phyloP scores from a whole-genome alignment of 2,329 filamentous ascomycete genomes.

The Aspergillus quadrilineatus region DNA sequence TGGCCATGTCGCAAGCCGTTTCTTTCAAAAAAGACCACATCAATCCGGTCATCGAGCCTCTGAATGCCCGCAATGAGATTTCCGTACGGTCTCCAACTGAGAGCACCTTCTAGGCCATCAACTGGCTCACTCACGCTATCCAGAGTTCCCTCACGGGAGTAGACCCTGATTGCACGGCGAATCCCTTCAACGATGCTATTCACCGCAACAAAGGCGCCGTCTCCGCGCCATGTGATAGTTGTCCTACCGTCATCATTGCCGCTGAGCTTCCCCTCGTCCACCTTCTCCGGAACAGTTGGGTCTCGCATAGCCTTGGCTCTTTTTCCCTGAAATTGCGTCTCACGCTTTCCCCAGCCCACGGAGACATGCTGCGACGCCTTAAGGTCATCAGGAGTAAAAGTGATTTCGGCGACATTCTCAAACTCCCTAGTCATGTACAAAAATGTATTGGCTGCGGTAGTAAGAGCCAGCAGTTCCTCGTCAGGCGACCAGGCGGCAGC shows the following conservation, averaged over 20 bases:
- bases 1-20: slow-evolving; percentile 97
- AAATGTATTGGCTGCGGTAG: slow-evolving; percentile 74
- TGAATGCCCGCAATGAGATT: slow-evolving; percentile 89
- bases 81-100: slow-evolving; percentile 90
- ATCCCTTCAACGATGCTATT: slow-evolving; percentile 69
- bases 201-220: slow-evolving; percentile 85
- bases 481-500: slow-evolving; percentile 93
- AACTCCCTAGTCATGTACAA: slow-evolving; percentile 93
- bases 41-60: slow-evolving; percentile 64
- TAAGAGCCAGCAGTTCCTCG: slow-evolving; percentile 82
- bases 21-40: slow-evolving; percentile 92
- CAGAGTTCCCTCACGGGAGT: slow-evolving; percentile 82
- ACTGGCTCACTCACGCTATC: slow-evolving; percentile 95
- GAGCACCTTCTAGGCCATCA: slow-evolving; percentile 78
- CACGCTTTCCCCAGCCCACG: slow-evolving; percentile 96
- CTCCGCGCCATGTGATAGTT: slow-evolving; percentile 87
- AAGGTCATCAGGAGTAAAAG: slow-evolving; percentile 72
- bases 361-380: slow-evolving; percentile 90
- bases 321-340: slow-evolving; percentile 95
- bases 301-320: slow-evolving; percentile 83
- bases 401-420: slow-evolving; percentile 74
- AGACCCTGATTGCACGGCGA: slow-evolving; percentile 82
- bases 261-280: slow-evolving; percentile 80
- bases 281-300: slow-evolving; percentile 88
- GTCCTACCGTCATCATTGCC: slow-evolving; percentile 68